Evolutionary conservation across 306 rosid genomes (phyloP).

Genomic region (Crotalaria pallida): DNA sequence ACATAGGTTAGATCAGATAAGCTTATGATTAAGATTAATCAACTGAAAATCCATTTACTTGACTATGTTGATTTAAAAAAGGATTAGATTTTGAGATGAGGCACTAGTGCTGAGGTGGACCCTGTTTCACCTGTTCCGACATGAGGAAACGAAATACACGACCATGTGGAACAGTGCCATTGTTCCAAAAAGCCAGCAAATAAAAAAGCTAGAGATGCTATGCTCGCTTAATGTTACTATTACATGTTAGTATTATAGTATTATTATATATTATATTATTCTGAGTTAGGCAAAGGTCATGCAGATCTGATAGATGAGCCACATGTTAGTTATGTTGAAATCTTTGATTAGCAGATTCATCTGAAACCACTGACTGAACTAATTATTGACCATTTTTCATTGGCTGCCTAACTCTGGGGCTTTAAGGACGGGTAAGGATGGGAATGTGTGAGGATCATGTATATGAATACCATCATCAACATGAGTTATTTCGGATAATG

Average conservation of each 20-base stretch:
- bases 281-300: constrained; percentile 19
- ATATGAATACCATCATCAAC: no score
- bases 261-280: not conserved
- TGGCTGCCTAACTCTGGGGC: constrained; percentile 33
- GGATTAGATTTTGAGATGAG: not conserved
- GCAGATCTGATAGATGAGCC: not conserved
- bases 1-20: not conserved
- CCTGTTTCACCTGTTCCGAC: constrained; percentile 59
- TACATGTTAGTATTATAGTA: no score
- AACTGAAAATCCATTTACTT: not conserved
- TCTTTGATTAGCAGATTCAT: not conserved
- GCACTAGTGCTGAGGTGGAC: constrained; percentile 17
- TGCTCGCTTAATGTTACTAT: no score
- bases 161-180: constrained; percentile 23
- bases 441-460: no score
- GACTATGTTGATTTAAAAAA: not conserved
- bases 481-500: no score
- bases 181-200: constrained; percentile 16
- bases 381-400: constrained; percentile 2
- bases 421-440: not conserved
- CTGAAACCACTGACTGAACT: not conserved
- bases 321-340: not conserved
- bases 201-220: not conserved
- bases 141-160: constrained; percentile 20
- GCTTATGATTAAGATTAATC: not conserved